Conservation (phyloP, 2,329 filamentous ascomycete species). For the Dothidotthia symphoricarpi region DNA sequence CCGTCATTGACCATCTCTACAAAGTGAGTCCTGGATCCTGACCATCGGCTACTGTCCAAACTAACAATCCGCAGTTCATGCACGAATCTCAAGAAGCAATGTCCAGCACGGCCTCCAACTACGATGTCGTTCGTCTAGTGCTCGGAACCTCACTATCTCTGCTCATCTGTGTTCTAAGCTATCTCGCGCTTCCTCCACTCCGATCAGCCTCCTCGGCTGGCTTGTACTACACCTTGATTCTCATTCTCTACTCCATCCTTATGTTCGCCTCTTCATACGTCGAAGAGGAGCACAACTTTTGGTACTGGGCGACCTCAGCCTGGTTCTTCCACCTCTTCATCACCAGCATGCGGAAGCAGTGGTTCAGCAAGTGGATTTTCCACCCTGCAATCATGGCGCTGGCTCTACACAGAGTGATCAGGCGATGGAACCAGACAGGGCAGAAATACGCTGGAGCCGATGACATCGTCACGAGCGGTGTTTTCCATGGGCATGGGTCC, state of each 20-base stretch:
- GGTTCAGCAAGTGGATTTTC: conserved; percentile 25
- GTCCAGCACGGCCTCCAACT: conserved; percentile 90
- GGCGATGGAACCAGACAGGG: conserved; percentile 94
- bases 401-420: conserved; percentile 61
- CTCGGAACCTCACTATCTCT: conserved; percentile 48
- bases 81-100: conserved; percentile 72
- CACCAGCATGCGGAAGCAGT: conserved; percentile 33
- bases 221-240: conserved; percentile 38
- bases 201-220: conserved; percentile 53
- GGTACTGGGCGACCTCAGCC: conserved; percentile 83
- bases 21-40: conserved; percentile 40
- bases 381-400: conserved; percentile 53
- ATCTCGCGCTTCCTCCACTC: conserved; percentile 36
- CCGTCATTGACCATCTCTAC: conserved; percentile 40
- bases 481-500: conserved; percentile 51
- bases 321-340: conserved; percentile 60
- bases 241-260: conserved; percentile 68
- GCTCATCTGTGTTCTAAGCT: conserved; percentile 43
- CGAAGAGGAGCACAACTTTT: conserved; percentile 97
- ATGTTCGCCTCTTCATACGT: conserved; percentile 99
- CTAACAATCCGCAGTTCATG: conserved; percentile 56
- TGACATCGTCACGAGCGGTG: conserved; percentile 70
- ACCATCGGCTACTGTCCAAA: neutral
- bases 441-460: conserved; percentile 92
- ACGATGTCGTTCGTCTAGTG: conserved; percentile 66